phyloP scores from a whole-genome alignment of 345 rosid species.

The Gossypium australe region DNA sequence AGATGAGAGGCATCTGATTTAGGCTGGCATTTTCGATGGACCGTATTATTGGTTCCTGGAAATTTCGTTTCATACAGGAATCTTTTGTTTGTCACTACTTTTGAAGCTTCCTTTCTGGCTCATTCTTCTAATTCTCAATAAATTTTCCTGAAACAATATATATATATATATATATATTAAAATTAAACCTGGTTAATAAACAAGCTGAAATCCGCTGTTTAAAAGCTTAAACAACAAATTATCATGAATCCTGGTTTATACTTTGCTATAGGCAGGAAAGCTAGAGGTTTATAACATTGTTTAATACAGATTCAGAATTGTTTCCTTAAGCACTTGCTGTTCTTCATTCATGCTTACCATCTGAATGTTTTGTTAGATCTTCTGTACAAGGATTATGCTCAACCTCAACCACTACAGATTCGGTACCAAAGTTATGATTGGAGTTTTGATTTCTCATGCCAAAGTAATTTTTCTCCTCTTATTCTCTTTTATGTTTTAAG shows the following conservation, averaged over 20 bases:
- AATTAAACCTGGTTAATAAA: neutral
- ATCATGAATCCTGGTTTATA: constrained; percentile 37
- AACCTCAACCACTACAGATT: constrained; percentile 32
- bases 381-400: constrained; percentile 49
- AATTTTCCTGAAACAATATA: constrained; percentile 19
- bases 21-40: neutral
- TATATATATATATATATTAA: too few relatives aligned
- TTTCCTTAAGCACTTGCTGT: neutral
- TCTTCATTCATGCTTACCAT: neutral
- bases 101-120: constrained; percentile 43
- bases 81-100: constrained; percentile 1
- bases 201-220: neutral
- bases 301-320: neutral
- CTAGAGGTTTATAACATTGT: constrained; percentile 31
- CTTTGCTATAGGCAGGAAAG: constrained; percentile 44
- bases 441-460: constrained; percentile 40
- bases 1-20: neutral
- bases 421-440: constrained; percentile 23
- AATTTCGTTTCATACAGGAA: constrained; percentile 25
- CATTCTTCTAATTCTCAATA: constrained; percentile 10
- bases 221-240: constrained; percentile 16
- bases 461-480: constrained; percentile 29
- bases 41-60: constrained; percentile 25
- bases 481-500: neutral
- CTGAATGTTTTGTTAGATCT: constrained; percentile 29